These are phyloP conservation scores for Escovopsis sp. DNA, from an alignment of 2,329 filamentous ascomycete genomes.

Conservation along the genomic window DNA sequence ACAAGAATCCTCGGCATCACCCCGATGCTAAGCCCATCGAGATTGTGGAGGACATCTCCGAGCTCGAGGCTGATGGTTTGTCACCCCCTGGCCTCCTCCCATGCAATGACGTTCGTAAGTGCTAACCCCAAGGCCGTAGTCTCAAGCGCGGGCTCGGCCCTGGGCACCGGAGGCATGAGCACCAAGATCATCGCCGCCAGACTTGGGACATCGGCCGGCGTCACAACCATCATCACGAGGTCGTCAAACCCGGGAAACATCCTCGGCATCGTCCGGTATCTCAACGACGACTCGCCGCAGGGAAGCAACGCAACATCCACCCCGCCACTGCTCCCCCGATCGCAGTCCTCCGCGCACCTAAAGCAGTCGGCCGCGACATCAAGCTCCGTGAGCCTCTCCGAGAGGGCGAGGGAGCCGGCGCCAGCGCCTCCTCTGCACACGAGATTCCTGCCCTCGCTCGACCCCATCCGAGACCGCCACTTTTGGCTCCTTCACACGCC, in stretches of 20 bases:
- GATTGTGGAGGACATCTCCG: conserved; percentile 76
- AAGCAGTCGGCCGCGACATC: conserved; percentile 29
- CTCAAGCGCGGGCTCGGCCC: conserved; percentile 71
- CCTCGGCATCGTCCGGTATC: conserved; percentile 67
- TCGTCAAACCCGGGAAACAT: conserved; percentile 93
- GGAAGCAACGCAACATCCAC: conserved; percentile 5
- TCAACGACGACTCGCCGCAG: neutral
- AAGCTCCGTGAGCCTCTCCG: conserved; percentile 16
- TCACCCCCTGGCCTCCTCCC: neutral
- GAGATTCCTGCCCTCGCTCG: conserved; percentile 71
- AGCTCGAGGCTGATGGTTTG: conserved; percentile 65
- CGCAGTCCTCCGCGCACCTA: conserved; percentile 20
- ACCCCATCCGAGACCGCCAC: conserved; percentile 81
- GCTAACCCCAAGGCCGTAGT: conserved; percentile 34
- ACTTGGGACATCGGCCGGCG: conserved; percentile 83
- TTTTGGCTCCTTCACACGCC: conserved; percentile 96
- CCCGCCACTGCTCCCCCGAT: conserved; percentile 7
- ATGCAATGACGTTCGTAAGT: neutral
- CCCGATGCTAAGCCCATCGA: conserved; percentile 81
- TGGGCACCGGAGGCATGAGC: conserved; percentile 93
- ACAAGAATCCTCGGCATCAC: conserved; percentile 79
- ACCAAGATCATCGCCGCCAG: conserved; percentile 93
- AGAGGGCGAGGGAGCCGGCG: conserved; percentile 10
- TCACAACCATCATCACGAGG: conserved; percentile 88
- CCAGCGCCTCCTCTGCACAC: conserved; percentile 62